These are phyloP conservation scores for Xylaria sp. DNA, from an alignment of 2,329 filamentous ascomycete genomes.

Conservation along the genomic window DNA sequence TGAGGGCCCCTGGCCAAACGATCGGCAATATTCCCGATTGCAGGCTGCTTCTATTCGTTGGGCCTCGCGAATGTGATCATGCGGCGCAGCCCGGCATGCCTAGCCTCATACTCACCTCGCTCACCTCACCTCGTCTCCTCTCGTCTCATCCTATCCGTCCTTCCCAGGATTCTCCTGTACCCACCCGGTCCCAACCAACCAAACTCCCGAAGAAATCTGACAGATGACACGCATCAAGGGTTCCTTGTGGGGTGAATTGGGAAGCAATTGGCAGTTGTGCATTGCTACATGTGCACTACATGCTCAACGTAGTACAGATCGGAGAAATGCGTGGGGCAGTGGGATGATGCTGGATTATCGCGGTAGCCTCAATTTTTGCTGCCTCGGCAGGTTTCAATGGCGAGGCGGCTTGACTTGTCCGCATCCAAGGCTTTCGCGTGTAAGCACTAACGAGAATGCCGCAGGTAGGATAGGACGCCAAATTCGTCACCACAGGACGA, in stretches of 20 bases:
- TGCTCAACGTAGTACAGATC: conserved; percentile 19
- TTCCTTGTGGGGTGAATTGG: conserved; percentile 11
- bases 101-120: conserved; percentile 1
- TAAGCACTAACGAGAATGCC: background rate
- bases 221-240: conserved; percentile 20
- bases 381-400: background rate
- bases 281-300: conserved; percentile 10
- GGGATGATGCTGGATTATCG: background rate
- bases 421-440: background rate
- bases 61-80: conserved; percentile 13
- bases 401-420: background rate
- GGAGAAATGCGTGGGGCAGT: conserved; percentile 8
- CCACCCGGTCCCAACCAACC: conserved; percentile 7
- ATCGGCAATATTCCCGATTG: conserved; percentile 20
- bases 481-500: background rate
- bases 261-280: conserved; percentile 19
- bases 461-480: background rate
- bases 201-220: conserved; percentile 17
- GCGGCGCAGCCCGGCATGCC: background rate
- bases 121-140: conserved; percentile 11
- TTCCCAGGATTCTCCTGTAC: background rate
- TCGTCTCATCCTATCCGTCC: background rate
- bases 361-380: conserved; percentile 12
- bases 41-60: conserved; percentile 15
- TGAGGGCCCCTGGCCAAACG: conserved; percentile 14